Percentiles rank a stretch among this genome's conserved stretches.
These are phyloP conservation scores for Colletotrichum nymphaeae DNA, from an alignment of 2,329 filamentous ascomycete species.

Conservation along the genomic window DNA sequence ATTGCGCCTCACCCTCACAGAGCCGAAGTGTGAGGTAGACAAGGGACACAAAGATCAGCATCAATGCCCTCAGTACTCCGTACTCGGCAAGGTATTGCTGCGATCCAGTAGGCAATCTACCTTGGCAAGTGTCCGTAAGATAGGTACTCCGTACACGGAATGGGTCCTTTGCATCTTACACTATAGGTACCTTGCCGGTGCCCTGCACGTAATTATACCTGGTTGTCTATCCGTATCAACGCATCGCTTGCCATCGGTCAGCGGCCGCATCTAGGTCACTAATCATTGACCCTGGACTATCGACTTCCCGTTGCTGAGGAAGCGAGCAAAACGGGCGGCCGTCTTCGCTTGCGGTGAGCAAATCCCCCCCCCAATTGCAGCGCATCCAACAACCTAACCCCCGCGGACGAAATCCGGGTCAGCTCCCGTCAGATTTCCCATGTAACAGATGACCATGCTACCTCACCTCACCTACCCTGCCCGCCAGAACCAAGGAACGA, in stretches of 20 bases:
- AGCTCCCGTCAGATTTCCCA: background rate
- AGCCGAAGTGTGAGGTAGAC: slow-evolving; percentile 19
- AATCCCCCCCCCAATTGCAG: background rate
- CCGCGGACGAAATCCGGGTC: background rate
- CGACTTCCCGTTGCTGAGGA: slow-evolving; percentile 6
- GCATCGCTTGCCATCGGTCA: background rate
- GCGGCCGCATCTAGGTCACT: background rate
- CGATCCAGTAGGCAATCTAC: no score
- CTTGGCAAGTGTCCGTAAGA: no score
- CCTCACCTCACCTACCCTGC: background rate
- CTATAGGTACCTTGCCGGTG: background rate
- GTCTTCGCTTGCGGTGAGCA: slow-evolving; percentile 20
- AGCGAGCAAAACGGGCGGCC: background rate
- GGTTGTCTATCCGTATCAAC: background rate
- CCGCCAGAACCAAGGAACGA: slow-evolving; percentile 18
- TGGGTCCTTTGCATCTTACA: background rate
- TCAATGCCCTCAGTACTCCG: background rate
- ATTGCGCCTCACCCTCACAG: slow-evolving; percentile 13
- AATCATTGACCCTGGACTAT: background rate
- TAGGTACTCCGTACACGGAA: background rate
- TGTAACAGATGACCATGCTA: background rate
- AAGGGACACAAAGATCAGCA: background rate
- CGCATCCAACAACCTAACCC: background rate
- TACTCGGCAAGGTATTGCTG: no score
- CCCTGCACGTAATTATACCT: no score